Evolutionary conservation across 371 early-diverging fungal species (phyloP).

Genomic region (Basidiobolus meristosporus): DNA sequence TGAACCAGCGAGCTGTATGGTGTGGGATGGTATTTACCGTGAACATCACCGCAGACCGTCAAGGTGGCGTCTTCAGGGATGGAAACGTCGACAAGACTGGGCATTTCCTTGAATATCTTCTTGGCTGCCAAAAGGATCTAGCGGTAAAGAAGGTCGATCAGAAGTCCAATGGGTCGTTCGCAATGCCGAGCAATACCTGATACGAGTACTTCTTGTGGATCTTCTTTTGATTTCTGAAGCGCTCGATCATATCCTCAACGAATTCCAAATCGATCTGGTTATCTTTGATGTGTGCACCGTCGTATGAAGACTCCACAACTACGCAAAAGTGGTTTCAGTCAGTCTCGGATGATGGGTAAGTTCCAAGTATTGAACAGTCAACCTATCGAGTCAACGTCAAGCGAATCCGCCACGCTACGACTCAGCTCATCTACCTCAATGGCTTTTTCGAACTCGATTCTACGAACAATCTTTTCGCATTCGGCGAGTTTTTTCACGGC

Average conservation of each 20-base stretch:
- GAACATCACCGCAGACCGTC: slow-evolving; percentile 97
- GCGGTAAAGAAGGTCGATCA: background rate
- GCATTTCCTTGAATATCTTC: slow-evolving; percentile 41
- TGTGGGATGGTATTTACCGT: slow-evolving; percentile 26
- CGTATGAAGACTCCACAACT: slow-evolving; percentile 51
- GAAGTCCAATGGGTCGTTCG: background rate
- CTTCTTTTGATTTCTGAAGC: slow-evolving; percentile 75
- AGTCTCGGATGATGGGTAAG: too few species aligned
- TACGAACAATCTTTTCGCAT: slow-evolving; percentile 73
- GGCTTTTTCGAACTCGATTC: slow-evolving; percentile 84
- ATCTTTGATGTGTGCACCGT: slow-evolving; percentile 31
- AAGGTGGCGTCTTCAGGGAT: slow-evolving; percentile 54
- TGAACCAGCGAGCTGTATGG: background rate
- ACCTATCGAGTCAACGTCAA: slow-evolving; percentile 24
- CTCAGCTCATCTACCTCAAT: slow-evolving; percentile 33
- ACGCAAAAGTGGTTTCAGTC: background rate
- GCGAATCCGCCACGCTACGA: slow-evolving; percentile 20
- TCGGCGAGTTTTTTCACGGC: slow-evolving; percentile 48
- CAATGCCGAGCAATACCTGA: slow-evolving; percentile 15
- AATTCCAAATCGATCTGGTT: slow-evolving; percentile 57
- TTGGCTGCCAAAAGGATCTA: slow-evolving; percentile 59
- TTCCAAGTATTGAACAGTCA: slow-evolving; percentile 1
- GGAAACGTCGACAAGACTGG: slow-evolving; percentile 66
- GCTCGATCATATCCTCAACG: slow-evolving; percentile 49
- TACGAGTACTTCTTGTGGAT: slow-evolving; percentile 78